Base-by-base conservation (phyloP, 129 eudicot species). In the Sambucus nigra region DNA sequence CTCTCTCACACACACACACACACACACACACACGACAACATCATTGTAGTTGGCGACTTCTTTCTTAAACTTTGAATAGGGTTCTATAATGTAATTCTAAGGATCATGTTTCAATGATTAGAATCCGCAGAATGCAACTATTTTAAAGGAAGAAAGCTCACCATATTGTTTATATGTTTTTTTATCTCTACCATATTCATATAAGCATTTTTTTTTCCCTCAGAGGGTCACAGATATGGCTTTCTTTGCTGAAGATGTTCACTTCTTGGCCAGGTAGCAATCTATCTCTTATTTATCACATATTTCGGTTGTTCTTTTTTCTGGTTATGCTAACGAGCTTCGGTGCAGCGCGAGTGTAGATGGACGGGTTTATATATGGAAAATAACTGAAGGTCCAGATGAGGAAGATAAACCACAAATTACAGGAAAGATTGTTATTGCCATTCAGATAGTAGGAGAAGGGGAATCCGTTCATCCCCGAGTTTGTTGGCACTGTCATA, bases 141-240 rank as follows among this genome's bases (percentile, higher is more conserved):
- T 14, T 29, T 24, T 56, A 3, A 27, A 22, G 16, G 27, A 11
- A 19, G 14, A 47, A 5, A 17, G 15, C 11, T 41, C 20, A 7
- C n/a, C 6, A 4, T 42, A 17, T 57, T 13, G 12, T 15, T 26
- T 13, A 23, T 13, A 5, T 57, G 5, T n/a, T 40, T 16, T 0
- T 31, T 58, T n/a, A n/a, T 39, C 49, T 15, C n/a, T 42, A 42
- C 1, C 6, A 6, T 42, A 15, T 58, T 15, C 23, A 21, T 6
- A 1, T 38, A 27, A 14, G 22, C 42, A 35, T 7, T 35, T 40
- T 65, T 9, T 33, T 39, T 72, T n/a, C n/a, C n/a, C 57, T 63
- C 88, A 92, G 99, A 86, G 99, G 80, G 96, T 92, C 63, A 86
- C 99, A 14, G 99, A 92, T 69, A 92, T 92, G 99, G 99, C 81